Percentiles rank a stretch among this genome's conserved stretches.
Conservation (phyloP, 2,329 filamentous ascomycete species). For the Venturia nashicola region DNA sequence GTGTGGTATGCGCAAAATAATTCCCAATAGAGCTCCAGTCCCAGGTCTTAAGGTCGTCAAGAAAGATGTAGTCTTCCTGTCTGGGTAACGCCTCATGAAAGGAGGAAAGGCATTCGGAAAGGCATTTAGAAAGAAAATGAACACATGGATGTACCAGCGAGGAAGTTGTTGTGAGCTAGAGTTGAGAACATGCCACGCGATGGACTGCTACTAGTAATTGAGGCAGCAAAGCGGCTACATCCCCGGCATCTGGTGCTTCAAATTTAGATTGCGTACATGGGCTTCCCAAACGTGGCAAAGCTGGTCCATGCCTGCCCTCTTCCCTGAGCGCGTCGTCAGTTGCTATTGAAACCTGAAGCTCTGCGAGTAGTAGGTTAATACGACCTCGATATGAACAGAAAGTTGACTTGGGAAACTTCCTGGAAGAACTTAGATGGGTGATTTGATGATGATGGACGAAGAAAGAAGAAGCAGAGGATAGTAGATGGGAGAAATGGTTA, state of each 20-base stretch:
- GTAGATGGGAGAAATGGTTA: no score
- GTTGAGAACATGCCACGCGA: no score
- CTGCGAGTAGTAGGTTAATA: background rate
- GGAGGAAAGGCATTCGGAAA: background rate
- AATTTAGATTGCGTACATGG: background rate
- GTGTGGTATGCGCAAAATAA: background rate
- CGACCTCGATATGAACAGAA: no score
- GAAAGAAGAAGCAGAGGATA: background rate
- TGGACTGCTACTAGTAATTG: background rate
- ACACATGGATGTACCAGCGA: background rate
- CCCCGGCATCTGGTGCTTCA: constrained; percentile 1
- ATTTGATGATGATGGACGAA: background rate
- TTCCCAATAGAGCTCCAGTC: background rate
- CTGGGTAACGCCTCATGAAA: background rate
- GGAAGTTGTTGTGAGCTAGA: background rate
- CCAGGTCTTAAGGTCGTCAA: background rate
- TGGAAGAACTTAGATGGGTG: background rate
- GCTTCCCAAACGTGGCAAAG: background rate
- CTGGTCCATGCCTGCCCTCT: background rate
- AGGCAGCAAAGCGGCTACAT: background rate
- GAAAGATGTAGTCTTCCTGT: background rate
- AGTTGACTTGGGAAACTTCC: background rate
- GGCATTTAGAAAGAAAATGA: background rate
- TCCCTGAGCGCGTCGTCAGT: background rate
- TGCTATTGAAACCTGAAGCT: background rate